phyloP scores from a whole-genome alignment of 441 rosid genomes.

The Daphne laureola region DNA sequence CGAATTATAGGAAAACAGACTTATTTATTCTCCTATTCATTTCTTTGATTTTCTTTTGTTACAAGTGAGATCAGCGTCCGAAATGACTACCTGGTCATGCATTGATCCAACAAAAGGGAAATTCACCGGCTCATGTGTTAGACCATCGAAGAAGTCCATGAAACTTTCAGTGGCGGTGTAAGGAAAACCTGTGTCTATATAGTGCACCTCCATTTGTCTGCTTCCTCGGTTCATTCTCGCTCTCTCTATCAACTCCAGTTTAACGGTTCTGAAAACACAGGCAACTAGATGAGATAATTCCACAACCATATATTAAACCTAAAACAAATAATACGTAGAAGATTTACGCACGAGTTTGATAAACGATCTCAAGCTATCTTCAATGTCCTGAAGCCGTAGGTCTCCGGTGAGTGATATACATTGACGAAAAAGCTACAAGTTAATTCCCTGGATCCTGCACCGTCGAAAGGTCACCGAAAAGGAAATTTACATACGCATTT shows the following conservation, averaged over 20 bases:
- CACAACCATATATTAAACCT: neutral
- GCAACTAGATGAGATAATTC: neutral
- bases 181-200: conserved; percentile 43
- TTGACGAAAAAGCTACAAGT: too few relatives aligned
- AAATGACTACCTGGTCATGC: conserved; percentile 39
- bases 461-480: too few relatives aligned
- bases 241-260: conserved; percentile 3
- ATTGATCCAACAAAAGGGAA: conserved; percentile 31
- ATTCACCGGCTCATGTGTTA: conserved; percentile 29
- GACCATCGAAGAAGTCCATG: conserved; percentile 43
- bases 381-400: too few relatives aligned
- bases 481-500: too few relatives aligned
- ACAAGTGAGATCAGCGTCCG: neutral
- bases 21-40: neutral
- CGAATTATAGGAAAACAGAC: conserved; percentile 17
- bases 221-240: conserved; percentile 33
- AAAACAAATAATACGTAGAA: conserved; percentile 4
- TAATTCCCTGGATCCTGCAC: too few relatives aligned
- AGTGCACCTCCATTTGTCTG: conserved; percentile 41
- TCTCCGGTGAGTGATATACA: too few relatives aligned
- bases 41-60: neutral
- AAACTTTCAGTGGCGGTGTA: conserved; percentile 38
- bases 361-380: too few relatives aligned
- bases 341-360: neutral
- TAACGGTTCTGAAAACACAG: too few relatives aligned